A percentile compares a stretch with the other conserved stretches of the same genome.
phyloP scores from a whole-genome alignment of 495 filamentous ascomycete genomes.

The Trichocladium antarcticum region DNA sequence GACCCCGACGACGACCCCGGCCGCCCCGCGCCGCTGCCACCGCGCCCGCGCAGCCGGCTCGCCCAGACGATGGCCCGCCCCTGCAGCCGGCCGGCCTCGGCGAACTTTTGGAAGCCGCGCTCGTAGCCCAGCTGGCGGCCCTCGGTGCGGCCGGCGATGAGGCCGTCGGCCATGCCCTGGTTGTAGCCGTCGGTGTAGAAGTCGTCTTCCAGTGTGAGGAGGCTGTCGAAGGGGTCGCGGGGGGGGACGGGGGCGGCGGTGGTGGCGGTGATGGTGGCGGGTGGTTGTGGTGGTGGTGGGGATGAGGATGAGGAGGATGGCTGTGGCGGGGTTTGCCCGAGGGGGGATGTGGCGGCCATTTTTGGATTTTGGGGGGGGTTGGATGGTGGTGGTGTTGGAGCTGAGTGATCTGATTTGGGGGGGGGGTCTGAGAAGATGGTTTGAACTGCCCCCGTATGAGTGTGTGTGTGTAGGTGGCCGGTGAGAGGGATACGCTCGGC shows the following conservation, averaged over 20 bases:
- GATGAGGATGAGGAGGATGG: background rate
- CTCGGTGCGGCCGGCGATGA: slow-evolving; percentile 70
- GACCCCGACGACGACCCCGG: background rate
- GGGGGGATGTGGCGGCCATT: too few species aligned
- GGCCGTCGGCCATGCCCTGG: slow-evolving; percentile 64
- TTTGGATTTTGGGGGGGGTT: too few species aligned
- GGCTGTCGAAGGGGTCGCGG: slow-evolving; percentile 53
- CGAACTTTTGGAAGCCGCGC: slow-evolving; percentile 86
- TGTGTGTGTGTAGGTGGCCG: too few species aligned
- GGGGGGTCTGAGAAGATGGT: too few species aligned
- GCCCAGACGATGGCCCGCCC: slow-evolving; percentile 79
- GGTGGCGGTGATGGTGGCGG: background rate
- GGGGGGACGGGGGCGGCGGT: background rate
- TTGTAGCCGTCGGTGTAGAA: slow-evolving; percentile 80
- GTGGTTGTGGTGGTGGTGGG: background rate
- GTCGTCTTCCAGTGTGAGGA: slow-evolving; percentile 68
- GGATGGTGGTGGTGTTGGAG: too few species aligned
- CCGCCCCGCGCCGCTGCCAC: slow-evolving; percentile 8
- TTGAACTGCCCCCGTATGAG: too few species aligned
- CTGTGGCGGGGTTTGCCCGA: background rate
- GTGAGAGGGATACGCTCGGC: background rate
- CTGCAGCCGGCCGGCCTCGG: slow-evolving; percentile 65
- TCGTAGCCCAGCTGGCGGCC: slow-evolving; percentile 82
- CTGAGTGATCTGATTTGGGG: too few species aligned
- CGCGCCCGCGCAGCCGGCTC: slow-evolving; percentile 24